These are phyloP conservation scores for Beauveria medogensis DNA, from an alignment of 2,329 filamentous ascomycete genomes.

Conservation along the genomic window DNA sequence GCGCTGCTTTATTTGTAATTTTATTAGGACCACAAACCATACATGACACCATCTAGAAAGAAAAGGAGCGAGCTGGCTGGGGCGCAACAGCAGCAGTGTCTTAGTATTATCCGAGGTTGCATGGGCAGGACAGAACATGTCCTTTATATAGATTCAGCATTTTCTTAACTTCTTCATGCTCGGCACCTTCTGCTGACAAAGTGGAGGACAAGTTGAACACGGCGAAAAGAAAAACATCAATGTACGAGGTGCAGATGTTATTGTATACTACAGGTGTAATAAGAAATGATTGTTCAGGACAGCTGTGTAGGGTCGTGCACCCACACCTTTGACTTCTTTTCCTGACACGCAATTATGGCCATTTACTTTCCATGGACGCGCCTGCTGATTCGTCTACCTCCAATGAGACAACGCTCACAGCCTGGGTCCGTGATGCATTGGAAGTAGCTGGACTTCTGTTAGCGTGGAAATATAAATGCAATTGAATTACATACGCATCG, in stretches of 20 bases:
- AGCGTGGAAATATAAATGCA: neutral
- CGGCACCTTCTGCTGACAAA: neutral
- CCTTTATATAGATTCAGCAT: slow-evolving; percentile 10
- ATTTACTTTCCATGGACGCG: neutral
- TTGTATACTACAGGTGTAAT: slow-evolving; percentile 11
- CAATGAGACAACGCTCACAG: slow-evolving; percentile 18
- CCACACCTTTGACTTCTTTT: neutral
- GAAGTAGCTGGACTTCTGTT: slow-evolving; percentile 17
- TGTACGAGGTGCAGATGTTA: slow-evolving; percentile 8
- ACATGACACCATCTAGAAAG: slow-evolving; percentile 1
- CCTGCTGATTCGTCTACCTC: neutral
- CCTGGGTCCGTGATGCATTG: slow-evolving; percentile 20
- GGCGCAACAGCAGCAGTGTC: slow-evolving; percentile 7
- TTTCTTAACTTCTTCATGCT: neutral
- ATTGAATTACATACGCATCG: slow-evolving; percentile 14
- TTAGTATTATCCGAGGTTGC: slow-evolving; percentile 6
- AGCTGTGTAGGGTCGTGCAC: neutral
- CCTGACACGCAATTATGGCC: neutral
- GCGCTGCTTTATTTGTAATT: slow-evolving; percentile 8
- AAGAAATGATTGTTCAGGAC: slow-evolving; percentile 4
- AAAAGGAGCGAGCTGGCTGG: slow-evolving; percentile 5
- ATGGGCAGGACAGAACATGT: slow-evolving; percentile 9
- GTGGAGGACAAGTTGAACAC: neutral
- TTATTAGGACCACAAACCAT: slow-evolving; percentile 2
- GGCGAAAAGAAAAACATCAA: neutral